These are phyloP conservation scores for Arabidopsis hybrid DNA, from an alignment of 441 rosid species.

Conservation along the genomic window DNA sequence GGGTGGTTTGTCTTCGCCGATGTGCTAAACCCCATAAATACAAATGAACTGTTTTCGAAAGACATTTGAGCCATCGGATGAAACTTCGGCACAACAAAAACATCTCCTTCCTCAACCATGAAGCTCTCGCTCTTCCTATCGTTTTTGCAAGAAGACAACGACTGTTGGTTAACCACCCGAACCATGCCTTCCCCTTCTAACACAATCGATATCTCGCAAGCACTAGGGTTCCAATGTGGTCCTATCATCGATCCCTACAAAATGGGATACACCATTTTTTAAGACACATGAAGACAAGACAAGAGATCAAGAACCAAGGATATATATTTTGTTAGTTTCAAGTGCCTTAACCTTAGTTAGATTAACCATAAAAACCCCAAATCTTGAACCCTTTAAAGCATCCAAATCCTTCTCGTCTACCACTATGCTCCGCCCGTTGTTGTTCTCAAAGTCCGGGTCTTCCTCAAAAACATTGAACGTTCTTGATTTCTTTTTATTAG, in stretches of 20 bases:
- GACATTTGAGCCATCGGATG: conserved; percentile 94
- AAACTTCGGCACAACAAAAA: conserved; percentile 72
- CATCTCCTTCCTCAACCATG: conserved; percentile 75
- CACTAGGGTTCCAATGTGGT: conserved; percentile 93
- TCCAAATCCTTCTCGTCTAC: conserved; percentile 54
- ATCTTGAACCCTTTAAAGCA: conserved; percentile 53
- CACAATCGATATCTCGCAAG: conserved; percentile 76
- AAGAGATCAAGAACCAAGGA: conserved; percentile 3
- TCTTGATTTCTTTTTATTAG: conserved; percentile 46
- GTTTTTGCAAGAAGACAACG: neutral
- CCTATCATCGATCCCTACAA: conserved; percentile 90
- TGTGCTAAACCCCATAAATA: conserved; percentile 94
- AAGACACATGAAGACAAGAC: neutral
- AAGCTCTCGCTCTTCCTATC: conserved; percentile 68
- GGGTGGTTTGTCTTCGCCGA: conserved; percentile 61
- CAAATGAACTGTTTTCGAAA: conserved; percentile 73
- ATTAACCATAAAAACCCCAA: conserved; percentile 87
- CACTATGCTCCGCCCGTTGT: conserved; percentile 73
- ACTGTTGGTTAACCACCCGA: conserved; percentile 54
- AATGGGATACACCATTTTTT: neutral
- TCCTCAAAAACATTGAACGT: conserved; percentile 62
- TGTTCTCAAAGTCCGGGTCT: conserved; percentile 71
- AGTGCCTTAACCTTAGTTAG: conserved; percentile 52
- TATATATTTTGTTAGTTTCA: neutral
- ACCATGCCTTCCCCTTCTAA: conserved; percentile 81